These are phyloP conservation scores for Wickerhamomyces bovis DNA, from an alignment of 805 yeast genomes.

Conservation along the genomic window DNA sequence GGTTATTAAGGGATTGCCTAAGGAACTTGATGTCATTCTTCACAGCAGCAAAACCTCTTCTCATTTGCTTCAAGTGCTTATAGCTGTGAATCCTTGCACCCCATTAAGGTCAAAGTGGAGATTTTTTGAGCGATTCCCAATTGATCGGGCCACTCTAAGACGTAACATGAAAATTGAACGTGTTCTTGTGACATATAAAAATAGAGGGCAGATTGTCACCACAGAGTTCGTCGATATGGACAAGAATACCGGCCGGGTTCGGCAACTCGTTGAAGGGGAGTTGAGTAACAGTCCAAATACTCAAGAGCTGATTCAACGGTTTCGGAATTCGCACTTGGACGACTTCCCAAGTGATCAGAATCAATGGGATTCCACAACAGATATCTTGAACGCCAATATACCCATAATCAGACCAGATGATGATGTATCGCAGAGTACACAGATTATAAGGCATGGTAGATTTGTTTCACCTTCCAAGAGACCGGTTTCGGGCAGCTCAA, in stretches of 20 bases:
- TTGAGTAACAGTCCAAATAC: slow-evolving; percentile 2
- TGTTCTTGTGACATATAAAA: neutral
- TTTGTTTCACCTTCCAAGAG: slow-evolving; percentile 17
- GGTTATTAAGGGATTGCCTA: neutral
- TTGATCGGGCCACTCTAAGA: neutral
- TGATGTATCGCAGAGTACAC: slow-evolving; percentile 19
- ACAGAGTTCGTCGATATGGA: neutral
- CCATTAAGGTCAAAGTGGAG: too few species aligned
- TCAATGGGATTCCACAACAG: slow-evolving; percentile 4
- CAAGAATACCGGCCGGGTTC: slow-evolving; percentile 2
- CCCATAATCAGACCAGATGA: neutral
- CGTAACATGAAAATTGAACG: neutral
- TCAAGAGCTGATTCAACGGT: slow-evolving; percentile 3
- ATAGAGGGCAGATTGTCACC: neutral
- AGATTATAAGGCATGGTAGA: slow-evolving; percentile 9
- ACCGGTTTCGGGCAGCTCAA: slow-evolving; percentile 19
- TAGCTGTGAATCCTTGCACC: neutral
- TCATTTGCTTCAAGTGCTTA: neutral
- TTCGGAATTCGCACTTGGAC: neutral
- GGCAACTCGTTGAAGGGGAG: slow-evolving; percentile 1
- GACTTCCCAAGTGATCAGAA: neutral
- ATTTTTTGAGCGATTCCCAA: too few species aligned
- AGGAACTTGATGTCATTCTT: neutral
- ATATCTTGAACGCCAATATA: slow-evolving; percentile 3
- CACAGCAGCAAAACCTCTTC: neutral